Base-by-base conservation (phyloP, 2,329 filamentous ascomycete genomes). In the Pyrenochaeta sp. region DNA sequence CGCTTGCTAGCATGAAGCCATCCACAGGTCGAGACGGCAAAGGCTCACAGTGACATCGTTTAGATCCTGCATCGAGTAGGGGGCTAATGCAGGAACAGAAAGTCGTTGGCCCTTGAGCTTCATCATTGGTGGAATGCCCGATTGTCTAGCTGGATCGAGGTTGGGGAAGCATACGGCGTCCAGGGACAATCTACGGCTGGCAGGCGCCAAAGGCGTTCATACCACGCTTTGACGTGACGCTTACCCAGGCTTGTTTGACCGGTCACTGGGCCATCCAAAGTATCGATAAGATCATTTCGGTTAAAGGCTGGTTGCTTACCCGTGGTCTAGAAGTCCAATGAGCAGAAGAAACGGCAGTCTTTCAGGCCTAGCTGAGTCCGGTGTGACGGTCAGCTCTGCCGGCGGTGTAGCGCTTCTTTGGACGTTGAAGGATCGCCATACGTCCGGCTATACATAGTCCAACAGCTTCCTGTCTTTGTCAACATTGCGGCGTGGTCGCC, bases 231-330 rank as follows among this genome's bases (percentile, higher is more conserved):
- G 49, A 35, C 55, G 45, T 51, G 60, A 61, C 55, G 58, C 57
- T 36, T 61, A 58, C 20, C 57, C 50, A 59, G 54, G 58, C 39
- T 45, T 47, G 58, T 29, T 48, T 56, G 52, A 68, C 64, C 66
- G 66, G 66, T 68, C 46, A 50, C 49, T 60, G 54, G 45, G 53
- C 54, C 53, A 52, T 51, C 44, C 49, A 33, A 37, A 47, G 39
- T 46, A 58, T 64, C 51, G 55, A 63, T 56, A 60, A 53, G 41
- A 47, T 67, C 54, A 69, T 69, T 48, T 70, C 66, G 67, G 63
- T 55, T 69, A 64, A 61, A 52, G 36, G 9, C 17, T 36, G 31
- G 40, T 45, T 45, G 37, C 41, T 49, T 39, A 27, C 36, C 20
- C 30, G 45, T 21, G 39, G 51, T 39, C 44, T 33, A 39, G 31